These are phyloP conservation scores for Durusdinium trenchii DNA, from an alignment of 73 alveolate species.

Conservation along the genomic window DNA sequence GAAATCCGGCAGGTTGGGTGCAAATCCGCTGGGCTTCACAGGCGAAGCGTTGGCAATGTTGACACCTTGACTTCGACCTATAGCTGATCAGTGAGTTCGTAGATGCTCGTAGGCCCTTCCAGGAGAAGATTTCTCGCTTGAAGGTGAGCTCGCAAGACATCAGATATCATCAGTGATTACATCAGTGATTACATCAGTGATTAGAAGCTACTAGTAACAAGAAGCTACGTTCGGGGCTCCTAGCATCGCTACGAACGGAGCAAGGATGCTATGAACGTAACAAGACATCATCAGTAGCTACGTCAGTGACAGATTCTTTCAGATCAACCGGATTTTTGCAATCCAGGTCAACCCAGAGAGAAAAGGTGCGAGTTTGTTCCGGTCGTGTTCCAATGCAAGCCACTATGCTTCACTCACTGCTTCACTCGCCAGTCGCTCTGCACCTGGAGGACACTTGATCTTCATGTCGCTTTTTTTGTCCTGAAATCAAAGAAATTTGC, in stretches of 20 bases:
- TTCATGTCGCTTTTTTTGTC: not conserved
- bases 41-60: not conserved
- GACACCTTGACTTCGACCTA: not conserved
- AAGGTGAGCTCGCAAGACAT: too few relatives aligned
- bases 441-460: not conserved
- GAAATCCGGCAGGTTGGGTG: slow-evolving; percentile 45
- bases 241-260: too few relatives aligned
- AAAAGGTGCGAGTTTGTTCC: not conserved
- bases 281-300: not conserved
- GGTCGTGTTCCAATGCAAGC: not conserved
- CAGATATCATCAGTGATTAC: not conserved
- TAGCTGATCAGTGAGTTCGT: not conserved
- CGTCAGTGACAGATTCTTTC: not conserved
- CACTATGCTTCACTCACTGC: not conserved
- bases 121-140: not conserved
- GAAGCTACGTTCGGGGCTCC: too few relatives aligned
- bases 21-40: slow-evolving; percentile 39
- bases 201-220: too few relatives aligned
- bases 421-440: not conserved
- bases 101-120: not conserved
- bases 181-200: not conserved
- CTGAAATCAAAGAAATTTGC: not conserved
- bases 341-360: not conserved
- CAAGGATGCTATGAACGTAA: too few relatives aligned
- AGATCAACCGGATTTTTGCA: not conserved